phyloP scores from a whole-genome alignment of 2,329 filamentous ascomycete species.

The Arthrobotrys pseudoclavata region DNA sequence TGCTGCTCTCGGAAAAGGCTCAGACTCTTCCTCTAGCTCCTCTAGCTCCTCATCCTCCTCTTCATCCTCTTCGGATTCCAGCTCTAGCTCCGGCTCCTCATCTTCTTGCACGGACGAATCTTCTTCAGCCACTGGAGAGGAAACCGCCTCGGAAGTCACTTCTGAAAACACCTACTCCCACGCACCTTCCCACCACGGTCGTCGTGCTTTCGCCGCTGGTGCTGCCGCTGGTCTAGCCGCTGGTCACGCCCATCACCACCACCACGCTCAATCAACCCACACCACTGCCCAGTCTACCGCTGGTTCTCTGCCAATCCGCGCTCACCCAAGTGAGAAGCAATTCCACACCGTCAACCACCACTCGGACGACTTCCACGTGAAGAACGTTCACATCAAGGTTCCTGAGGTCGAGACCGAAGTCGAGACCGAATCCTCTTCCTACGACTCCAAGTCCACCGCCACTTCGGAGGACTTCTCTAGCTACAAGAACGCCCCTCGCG shows the following conservation, averaged over 20 bases:
- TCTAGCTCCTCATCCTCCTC: slow-evolving; percentile 40
- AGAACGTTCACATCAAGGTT: slow-evolving; percentile 65
- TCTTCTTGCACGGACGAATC: slow-evolving; percentile 60
- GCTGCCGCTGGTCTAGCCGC: slow-evolving; percentile 47
- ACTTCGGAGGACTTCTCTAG: slow-evolving; percentile 34
- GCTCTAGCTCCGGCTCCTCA: slow-evolving; percentile 46
- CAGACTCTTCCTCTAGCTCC: slow-evolving; percentile 65
- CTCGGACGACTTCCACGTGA: slow-evolving; percentile 60
- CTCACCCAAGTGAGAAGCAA: slow-evolving; percentile 55
- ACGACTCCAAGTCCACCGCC: slow-evolving; percentile 56
- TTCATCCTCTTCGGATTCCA: slow-evolving; percentile 29
- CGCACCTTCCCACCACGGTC: slow-evolving; percentile 50
- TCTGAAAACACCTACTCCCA: slow-evolving; percentile 61
- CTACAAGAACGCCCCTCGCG: slow-evolving; percentile 26
- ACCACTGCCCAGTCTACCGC: slow-evolving; percentile 26
- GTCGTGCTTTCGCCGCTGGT: slow-evolving; percentile 45
- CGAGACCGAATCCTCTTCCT: slow-evolving; percentile 53
- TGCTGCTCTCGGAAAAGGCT: slow-evolving; percentile 68
- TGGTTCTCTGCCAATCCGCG: slow-evolving; percentile 40
- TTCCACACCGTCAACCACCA: slow-evolving; percentile 59
- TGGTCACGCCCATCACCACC: slow-evolving; percentile 23
- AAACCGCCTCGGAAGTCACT: slow-evolving; percentile 59
- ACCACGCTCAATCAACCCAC: slow-evolving; percentile 10
- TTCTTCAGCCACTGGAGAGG: slow-evolving; percentile 57
- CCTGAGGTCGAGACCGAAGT: slow-evolving; percentile 47